Evolutionary conservation across 148 eudicot genomes (phyloP), one percentile per base, ranked within the genome.

Genomic region (Linanthus parryae): DNA sequence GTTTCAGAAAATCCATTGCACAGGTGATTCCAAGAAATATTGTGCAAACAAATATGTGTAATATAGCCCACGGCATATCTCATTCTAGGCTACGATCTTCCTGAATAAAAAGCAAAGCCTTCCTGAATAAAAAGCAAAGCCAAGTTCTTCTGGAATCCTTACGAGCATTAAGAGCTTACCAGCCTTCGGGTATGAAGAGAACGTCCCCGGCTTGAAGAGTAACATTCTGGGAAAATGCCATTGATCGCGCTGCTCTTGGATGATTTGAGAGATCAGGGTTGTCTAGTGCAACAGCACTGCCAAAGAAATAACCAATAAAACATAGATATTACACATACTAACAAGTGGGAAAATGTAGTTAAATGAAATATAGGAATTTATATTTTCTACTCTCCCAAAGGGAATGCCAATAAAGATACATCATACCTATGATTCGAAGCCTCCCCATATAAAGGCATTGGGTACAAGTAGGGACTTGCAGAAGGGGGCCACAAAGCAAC

Each of bases 401-500:
- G 26, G 10, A 22, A 23, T 20, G 19, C 33, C 18, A 3, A 20
- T n/a, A 11, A 21, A 43, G 36, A 58, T 30, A 38, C 17, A 38
- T 25, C 8, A 47, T 65, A 81, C 98, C 98, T 86, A 58, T 92
- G 98, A 52, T 92, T 87, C 42, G 96, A 92, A 26, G 98, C 82
- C 71, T 92, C 98, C 51, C 98, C 95, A 58, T 87, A 83, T 45
- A 92, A 64, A 25, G 96, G 84, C 87, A 79, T 73, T 41, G 95
- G 88, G 71, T 92, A 87, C 42, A 92, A 61, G 30, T 57, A 27
- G 21, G 88, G 72, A 50, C 85, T 80, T 41, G 95, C 80, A 49
- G 96, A 84, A 62, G 98, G 98, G 24, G 94, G 94, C 98, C 98
- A 87, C 56, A 92, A 66, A 60, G 69, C 71, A 67, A 92, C 94